Conservation (phyloP, 352 stramenopile genomes). For the Phytophthora megakarya region DNA sequence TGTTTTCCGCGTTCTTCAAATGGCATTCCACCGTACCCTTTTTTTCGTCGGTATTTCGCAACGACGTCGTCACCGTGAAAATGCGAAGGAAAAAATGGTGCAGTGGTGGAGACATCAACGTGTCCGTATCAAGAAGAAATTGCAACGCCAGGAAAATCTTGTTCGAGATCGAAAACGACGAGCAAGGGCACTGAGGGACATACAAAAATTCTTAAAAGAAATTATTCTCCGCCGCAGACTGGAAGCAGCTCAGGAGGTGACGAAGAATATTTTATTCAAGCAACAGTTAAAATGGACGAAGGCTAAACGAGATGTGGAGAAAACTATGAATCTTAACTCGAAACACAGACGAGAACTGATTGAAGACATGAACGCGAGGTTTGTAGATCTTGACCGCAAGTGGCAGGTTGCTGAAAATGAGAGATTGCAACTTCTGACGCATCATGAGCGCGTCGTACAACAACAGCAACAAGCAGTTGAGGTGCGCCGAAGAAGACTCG, state of each 20-base stretch:
- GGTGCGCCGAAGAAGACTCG: constrained; percentile 30
- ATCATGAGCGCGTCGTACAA: constrained; percentile 38
- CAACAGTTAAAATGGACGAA: constrained; percentile 53
- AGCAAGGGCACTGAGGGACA: constrained; percentile 29
- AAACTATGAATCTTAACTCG: constrained; percentile 39
- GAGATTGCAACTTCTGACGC: constrained; percentile 24
- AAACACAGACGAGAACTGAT: constrained; percentile 41
- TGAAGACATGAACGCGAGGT: constrained; percentile 35
- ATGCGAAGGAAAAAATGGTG: constrained; percentile 43
- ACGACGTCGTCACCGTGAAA: constrained; percentile 25
- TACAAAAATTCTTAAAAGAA: constrained; percentile 57
- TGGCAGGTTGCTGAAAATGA: constrained; percentile 47
- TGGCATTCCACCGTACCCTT: constrained; percentile 46
- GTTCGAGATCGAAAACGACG: constrained; percentile 26
- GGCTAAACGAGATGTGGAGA: constrained; percentile 49
- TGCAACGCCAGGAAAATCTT: constrained; percentile 18
- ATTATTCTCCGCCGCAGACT: constrained; percentile 44
- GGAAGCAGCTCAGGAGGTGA: constrained; percentile 33
- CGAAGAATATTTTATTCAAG: constrained; percentile 50
- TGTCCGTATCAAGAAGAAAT: constrained; percentile 15
- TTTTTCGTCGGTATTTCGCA: constrained; percentile 47
- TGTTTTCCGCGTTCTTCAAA: constrained; percentile 45
- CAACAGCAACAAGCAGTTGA: constrained; percentile 37
- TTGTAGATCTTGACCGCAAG: constrained; percentile 47
- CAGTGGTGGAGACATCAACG: constrained; percentile 48